Base-by-base conservation (phyloP, 1,284 basidiomycete genomes). In the Phenoliferia sp. region DNA sequence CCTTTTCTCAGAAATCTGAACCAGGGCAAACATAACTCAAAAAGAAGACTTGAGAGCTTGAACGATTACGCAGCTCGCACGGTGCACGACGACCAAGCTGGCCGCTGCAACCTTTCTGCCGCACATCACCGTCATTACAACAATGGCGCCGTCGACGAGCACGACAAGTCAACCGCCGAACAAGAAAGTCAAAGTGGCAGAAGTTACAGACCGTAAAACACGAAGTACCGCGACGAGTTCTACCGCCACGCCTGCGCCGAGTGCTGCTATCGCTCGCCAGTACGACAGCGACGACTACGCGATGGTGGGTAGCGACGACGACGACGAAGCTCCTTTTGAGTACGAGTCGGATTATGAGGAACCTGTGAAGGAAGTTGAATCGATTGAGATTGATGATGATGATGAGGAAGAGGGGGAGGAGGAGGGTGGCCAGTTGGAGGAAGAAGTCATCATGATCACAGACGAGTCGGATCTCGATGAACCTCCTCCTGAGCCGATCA, bases 281-380 rank as follows among this genome's bases (percentile, higher is more conserved):
- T 35, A 31, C 28, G 55, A 64, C 48, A 10, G 26, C 48, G 61
- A 59, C 31, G 39, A n/a, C 44, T 10, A 26, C 28, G 16, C 12
- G 15, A 44, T 44, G 39, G 22, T 32, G 32, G 63, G 57, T 22
- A 57, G 61, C 48, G 69, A 61, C 28, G 66, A 68, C 34, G 65
- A 59, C 26, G 60, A 66, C 26, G 50, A 63, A 6, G 39, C 39
- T 22, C 36, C 32, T 3, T 71, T 71, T 64, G 68, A 69, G 55
- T 69, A 69, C 63, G 70, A 71, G 34, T 59, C 54, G 39, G 62
- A 66, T 52, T 17, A 17, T 22, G 57, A 58, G n/a, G 50, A 26
- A 1, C 22, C 50, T 31, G 48, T 7, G 26, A 12, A n/a, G 6
- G 28, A 22, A 17, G n/a, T 17, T 17, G 29, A 34, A 19, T 15